A percentile compares a stretch with the other conserved stretches of the same genome.
These are phyloP conservation scores for Polyporus arcularius DNA, from an alignment of 768 basidiomycete species.

Conservation along the genomic window DNA sequence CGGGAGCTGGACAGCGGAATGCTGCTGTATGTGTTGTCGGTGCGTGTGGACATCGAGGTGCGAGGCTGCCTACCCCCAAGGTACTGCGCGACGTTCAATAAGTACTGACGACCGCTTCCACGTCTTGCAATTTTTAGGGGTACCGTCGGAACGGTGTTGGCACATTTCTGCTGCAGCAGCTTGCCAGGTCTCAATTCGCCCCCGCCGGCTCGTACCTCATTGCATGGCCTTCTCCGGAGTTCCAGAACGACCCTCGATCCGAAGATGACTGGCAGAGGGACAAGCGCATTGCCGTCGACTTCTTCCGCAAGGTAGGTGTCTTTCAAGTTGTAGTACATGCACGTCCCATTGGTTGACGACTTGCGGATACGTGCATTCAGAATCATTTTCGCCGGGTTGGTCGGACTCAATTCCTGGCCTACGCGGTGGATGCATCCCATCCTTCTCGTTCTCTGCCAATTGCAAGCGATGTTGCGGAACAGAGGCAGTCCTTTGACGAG, in stretches of 20 bases:
- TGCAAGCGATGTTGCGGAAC: slow-evolving; percentile 9
- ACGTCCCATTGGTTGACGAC: too few species aligned
- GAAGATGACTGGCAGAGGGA: slow-evolving; percentile 4
- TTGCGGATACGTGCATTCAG: slow-evolving; percentile 2
- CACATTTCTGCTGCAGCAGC: slow-evolving; percentile 6
- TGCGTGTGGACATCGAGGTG: slow-evolving; percentile 29
- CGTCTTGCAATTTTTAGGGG: neutral
- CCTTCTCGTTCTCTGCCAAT: slow-evolving; percentile 15
- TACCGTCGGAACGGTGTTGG: slow-evolving; percentile 12
- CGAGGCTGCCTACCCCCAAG: too few species aligned
- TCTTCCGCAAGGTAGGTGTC: slow-evolving; percentile 20
- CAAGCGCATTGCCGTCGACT: neutral
- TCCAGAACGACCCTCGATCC: neutral
- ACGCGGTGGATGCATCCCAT: slow-evolving; percentile 12
- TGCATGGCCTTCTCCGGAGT: slow-evolving; percentile 14
- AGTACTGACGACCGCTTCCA: neutral
- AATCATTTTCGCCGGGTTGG: slow-evolving; percentile 24
- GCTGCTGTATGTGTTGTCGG: slow-evolving; percentile 31
- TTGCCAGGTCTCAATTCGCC: slow-evolving; percentile 11
- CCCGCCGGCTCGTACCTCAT: slow-evolving; percentile 2
- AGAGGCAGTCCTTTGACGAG: neutral
- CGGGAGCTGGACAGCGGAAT: slow-evolving; percentile 30
- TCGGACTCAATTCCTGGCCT: slow-evolving; percentile 20
- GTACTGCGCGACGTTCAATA: too few species aligned
- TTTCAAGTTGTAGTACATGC: neutral